Percentiles rank a stretch among this genome's conserved stretches.
Evolutionary conservation across 768 basidiomycete genomes (phyloP).

Genomic region (Tulasnella sp.): DNA sequence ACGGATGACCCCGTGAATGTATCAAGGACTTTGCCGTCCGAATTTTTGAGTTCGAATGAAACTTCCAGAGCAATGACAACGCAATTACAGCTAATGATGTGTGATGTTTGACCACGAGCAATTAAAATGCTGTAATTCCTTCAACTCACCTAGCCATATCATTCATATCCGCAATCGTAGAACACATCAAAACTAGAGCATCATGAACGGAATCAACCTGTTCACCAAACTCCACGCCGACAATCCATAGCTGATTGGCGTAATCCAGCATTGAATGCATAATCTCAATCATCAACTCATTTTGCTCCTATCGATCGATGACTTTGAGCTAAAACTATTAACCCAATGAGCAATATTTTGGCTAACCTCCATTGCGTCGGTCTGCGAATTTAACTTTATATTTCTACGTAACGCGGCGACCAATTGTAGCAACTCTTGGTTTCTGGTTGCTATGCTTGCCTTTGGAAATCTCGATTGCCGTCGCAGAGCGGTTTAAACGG

Average conservation of each 20-base stretch:
- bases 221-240: slow-evolving; percentile 10
- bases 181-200: neutral
- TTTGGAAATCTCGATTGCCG: slow-evolving; percentile 4
- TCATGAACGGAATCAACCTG: slow-evolving; percentile 7
- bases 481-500: neutral
- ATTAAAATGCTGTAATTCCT: neutral
- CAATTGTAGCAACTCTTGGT: slow-evolving; percentile 4
- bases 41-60: neutral
- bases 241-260: slow-evolving; percentile 8
- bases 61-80: slow-evolving; percentile 2
- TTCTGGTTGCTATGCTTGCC: neutral
- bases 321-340: neutral
- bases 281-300: slow-evolving; percentile 7
- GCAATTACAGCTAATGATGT: slow-evolving; percentile 5
- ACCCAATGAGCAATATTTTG: neutral
- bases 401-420: neutral
- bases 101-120: too few relatives aligned
- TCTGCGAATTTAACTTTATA: neutral
- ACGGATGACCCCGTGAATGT: neutral
- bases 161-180: neutral
- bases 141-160: neutral
- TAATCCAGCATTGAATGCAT: slow-evolving; percentile 5
- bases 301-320: slow-evolving; percentile 5
- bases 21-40: slow-evolving; percentile 7
- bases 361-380: neutral